Base-by-base conservation (phyloP, 192 early-diverging fungal species). In the Coemansia asiatica region DNA sequence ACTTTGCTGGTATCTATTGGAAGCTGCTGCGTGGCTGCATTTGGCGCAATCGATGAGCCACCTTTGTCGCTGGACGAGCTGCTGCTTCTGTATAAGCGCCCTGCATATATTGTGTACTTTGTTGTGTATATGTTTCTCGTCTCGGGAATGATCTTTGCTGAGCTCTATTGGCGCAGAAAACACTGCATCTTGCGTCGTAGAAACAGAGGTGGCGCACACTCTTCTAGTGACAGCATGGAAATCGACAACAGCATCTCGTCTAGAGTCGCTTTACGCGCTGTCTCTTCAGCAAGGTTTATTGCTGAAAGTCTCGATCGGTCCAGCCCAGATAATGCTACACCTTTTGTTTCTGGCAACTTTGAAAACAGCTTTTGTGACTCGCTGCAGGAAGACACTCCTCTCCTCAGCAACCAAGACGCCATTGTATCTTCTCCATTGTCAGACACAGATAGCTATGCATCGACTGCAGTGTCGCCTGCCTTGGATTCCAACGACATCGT, bases 21-120 rank as follows among this genome's bases (percentile, higher is more conserved):
- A 13, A 86, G 88, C 28, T 66, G 85, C 33, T 75, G 87, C 35
- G 85, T 92, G 46, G 89, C 87, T 22, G 57, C 85, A 21, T 92
- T 92, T 82, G 91, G 91, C 27, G 86, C 90, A 2, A 87, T 92
- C 27, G 85, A 86, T n/a, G 89, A 89, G 72, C 89, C 90, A 6
- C 83, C 76, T 46, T 86, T 90, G 51, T 85, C 84, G 23, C 83
- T 92, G 26, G 81, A 85, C 35, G 85, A 90, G 54, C 68, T 92
- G 53, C 84, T 92, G 23, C 63, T 65, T 53, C 68, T 92, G 35
- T 92, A 87, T 57, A 84, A 76, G 53, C 84, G 88, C 6, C 88
- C 86, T 15, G 79, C 87, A 1, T 92, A 90, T 64, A 86, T 89
- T 36, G 63, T 77, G 2, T 92, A 88, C 49, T 91, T 91, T 54